Conservation (phyloP, 2,329 filamentous ascomycete genomes). For the Paraphoma sp. region DNA sequence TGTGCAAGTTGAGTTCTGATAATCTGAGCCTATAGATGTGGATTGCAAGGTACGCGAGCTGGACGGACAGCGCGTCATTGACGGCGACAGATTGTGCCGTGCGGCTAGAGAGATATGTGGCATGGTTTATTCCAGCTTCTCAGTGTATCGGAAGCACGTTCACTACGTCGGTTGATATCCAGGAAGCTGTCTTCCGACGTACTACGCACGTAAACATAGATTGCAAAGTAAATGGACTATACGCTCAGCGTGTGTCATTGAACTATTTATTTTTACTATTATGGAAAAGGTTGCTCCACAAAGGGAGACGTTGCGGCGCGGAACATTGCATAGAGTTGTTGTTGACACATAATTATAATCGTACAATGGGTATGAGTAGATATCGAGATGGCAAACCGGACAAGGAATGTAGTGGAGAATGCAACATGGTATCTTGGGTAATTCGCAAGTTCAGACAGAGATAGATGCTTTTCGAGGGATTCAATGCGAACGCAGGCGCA, state of each 20-base stretch:
- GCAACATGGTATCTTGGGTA: not conserved
- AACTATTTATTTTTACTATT: not conserved
- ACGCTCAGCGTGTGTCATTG: not conserved
- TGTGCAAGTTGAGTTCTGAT: too few species aligned
- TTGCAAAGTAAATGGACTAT: not conserved
- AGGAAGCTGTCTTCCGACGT: too few species aligned
- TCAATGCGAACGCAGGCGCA: not conserved
- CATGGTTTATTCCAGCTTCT: too few species aligned
- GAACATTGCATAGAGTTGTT: not conserved
- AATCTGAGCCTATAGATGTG: too few species aligned
- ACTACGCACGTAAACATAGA: too few species aligned
- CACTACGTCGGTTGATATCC: too few species aligned
- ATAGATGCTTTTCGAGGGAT: not conserved
- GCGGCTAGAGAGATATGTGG: too few species aligned
- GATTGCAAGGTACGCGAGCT: too few species aligned
- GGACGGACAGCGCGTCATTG: too few species aligned
- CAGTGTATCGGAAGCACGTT: too few species aligned
- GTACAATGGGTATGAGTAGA: not conserved
- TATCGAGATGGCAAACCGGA: not conserved
- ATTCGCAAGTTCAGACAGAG: not conserved
- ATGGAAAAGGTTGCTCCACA: not conserved
- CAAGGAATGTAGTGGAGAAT: not conserved
- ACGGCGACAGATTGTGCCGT: too few species aligned
- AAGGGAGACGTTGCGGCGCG: not conserved
- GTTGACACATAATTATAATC: not conserved